These are phyloP conservation scores for Yarrowia divulgata DNA, from an alignment of 805 yeast genomes.

Conservation along the genomic window DNA sequence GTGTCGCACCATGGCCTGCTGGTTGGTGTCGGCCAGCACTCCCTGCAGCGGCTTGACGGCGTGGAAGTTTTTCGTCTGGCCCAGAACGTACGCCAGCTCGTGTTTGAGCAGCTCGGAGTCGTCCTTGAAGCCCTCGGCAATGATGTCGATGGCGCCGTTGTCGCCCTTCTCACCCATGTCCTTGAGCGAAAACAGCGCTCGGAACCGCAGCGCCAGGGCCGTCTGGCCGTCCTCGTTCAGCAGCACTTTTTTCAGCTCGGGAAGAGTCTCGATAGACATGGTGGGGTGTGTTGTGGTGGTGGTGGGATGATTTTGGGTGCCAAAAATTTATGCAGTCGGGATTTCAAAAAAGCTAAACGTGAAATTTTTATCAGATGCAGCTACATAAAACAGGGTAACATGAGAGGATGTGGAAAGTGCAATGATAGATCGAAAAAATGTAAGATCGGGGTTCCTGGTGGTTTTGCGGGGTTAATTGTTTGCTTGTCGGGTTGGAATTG, in stretches of 20 bases:
- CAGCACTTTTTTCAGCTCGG: constrained; percentile 45
- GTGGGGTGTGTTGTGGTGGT: neutral
- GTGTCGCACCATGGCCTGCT: constrained; percentile 96
- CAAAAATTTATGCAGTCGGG: constrained; percentile 7
- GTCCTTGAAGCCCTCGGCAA: constrained; percentile 82
- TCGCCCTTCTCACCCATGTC: constrained; percentile 79
- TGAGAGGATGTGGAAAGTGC: neutral
- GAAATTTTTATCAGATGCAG: constrained; percentile 27
- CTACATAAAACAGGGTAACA: constrained; percentile 4
- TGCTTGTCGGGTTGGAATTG: no score
- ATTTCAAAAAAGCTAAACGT: neutral
- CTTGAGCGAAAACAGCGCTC: constrained; percentile 92
- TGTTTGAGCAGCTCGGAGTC: constrained; percentile 91
- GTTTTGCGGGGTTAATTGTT: no score
- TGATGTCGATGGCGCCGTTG: constrained; percentile 75
- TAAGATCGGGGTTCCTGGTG: no score
- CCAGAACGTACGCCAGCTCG: constrained; percentile 96
- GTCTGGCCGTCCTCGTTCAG: constrained; percentile 60
- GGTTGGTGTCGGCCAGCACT: constrained; percentile 65
- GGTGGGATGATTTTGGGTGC: neutral
- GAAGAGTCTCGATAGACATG: constrained; percentile 22
- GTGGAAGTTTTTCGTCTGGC: constrained; percentile 85
- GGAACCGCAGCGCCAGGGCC: constrained; percentile 83
- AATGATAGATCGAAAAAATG: no score
- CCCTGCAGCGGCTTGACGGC: constrained; percentile 79